Evolutionary conservation across 2,329 filamentous ascomycete genomes (phyloP).

Genomic region (Phaeosphaeriaceae sp.): DNA sequence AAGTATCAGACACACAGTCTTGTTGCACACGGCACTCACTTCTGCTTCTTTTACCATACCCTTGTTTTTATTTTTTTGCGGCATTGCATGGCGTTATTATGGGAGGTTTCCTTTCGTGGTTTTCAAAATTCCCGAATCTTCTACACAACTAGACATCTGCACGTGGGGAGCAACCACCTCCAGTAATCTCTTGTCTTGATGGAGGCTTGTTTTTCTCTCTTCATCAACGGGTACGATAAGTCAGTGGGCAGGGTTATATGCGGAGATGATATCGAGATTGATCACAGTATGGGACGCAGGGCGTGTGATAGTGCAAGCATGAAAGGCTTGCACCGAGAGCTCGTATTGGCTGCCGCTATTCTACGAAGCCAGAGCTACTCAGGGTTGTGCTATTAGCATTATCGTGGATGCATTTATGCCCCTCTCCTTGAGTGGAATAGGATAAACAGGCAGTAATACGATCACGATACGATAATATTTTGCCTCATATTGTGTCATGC

Average conservation of each 20-base stretch:
- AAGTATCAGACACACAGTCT: slow-evolving; percentile 8
- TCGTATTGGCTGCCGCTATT: slow-evolving; percentile 37
- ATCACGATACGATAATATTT: slow-evolving; percentile 34
- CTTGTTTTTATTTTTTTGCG: slow-evolving; percentile 41
- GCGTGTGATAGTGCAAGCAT: slow-evolving; percentile 28
- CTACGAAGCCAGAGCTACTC: slow-evolving; percentile 39
- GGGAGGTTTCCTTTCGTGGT: slow-evolving; percentile 28
- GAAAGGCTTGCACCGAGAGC: slow-evolving; percentile 37
- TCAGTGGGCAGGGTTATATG: slow-evolving; percentile 22
- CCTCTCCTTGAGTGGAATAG: slow-evolving; percentile 22
- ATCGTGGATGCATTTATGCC: slow-evolving; percentile 28
- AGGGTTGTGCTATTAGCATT: slow-evolving; percentile 24
- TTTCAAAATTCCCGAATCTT: slow-evolving; percentile 38
- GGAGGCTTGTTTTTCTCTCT: slow-evolving; percentile 33
- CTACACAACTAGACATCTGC: slow-evolving; percentile 42
- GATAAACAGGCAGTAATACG: slow-evolving; percentile 39
- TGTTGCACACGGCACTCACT: slow-evolving; percentile 12
- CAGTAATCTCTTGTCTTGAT: slow-evolving; percentile 35
- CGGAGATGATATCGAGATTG: slow-evolving; percentile 33
- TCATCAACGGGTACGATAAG: slow-evolving; percentile 35
- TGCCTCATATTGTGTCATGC: not conserved
- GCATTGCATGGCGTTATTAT: slow-evolving; percentile 50
- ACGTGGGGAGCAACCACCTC: slow-evolving; percentile 33
- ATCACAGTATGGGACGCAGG: slow-evolving; percentile 16
- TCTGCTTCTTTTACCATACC: slow-evolving; percentile 25